Base-by-base conservation (phyloP, 108 stramenopile genomes). In the Nitzschia sp. region DNA sequence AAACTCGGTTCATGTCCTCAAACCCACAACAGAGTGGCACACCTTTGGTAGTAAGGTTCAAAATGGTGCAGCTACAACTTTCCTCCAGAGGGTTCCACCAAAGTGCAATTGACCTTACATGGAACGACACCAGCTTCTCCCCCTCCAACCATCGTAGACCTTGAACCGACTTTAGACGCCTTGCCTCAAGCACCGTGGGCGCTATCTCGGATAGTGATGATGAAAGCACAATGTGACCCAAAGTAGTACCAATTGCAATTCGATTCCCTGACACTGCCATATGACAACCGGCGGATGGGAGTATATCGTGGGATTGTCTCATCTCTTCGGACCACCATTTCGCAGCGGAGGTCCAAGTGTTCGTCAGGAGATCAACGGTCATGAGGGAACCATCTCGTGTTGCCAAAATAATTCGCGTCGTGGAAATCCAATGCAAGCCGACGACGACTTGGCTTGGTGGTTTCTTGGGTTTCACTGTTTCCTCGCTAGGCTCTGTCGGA, bases 171-270 rank as follows among this genome's bases (percentile, higher is more conserved):
- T 65, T 65, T 19, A 80, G 57, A 1, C 74, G 26, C 29, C 50
- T 67, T 42, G 71, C 75, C 34, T 29, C n/a, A 43, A 55, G 14
- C 2, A 57, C 41, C 22, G 65, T 46, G 3, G 29, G 5, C 29
- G 29, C 1, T 3, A 1, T 34, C 3, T 34, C 29, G 29, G 29
- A 34, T 5, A 34, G 1, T 34, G 29, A 34, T n/a, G n/a, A 34
- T 34, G n/a, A 34, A 3, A 85, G 37, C 2, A 87, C 67, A 50
- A 87, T 74, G 43, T 81, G 72, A 39, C 86, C 89, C 22, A 71
- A 67, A 50, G 85, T 71, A 22, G 86, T 86, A 11, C 86, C 89
- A 54, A 88, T 74, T 10, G 86, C 73, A 43, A 76, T 75, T 20
- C 54, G 43, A 20, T 22, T 41, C 10, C 71, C 65, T 39, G 58